Percentiles rank a stretch among this genome's conserved stretches.
Conservation (phyloP, 805 yeast species). For the Candida caryicola region DNA sequence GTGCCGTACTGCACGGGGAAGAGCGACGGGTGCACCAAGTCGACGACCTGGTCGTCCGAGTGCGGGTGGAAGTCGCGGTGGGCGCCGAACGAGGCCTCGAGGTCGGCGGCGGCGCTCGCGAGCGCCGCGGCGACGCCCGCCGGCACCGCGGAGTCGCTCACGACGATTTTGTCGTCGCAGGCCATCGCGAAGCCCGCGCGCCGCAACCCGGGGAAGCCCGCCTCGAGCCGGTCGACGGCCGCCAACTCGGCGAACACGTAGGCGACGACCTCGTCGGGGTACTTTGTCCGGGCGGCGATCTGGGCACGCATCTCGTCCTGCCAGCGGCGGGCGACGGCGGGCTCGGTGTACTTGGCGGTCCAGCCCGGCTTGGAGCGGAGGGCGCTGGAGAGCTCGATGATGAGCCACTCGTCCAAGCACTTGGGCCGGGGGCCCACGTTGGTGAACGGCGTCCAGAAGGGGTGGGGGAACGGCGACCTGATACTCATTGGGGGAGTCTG, state of each 20-base stretch:
- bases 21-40: constrained; percentile 22
- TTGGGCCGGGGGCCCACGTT: background rate
- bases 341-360: constrained; percentile 22
- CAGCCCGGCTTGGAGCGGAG: constrained; percentile 13
- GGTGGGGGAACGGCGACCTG: constrained; percentile 2
- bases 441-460: constrained; percentile 1
- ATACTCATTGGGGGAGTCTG: background rate
- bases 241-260: constrained; percentile 14
- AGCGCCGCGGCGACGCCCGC: constrained; percentile 1
- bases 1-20: constrained; percentile 16
- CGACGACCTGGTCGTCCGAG: constrained; percentile 12
- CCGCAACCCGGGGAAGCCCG: background rate
- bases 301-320: constrained; percentile 15
- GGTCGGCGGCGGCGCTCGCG: background rate
- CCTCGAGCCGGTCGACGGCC: constrained; percentile 10
- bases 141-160: constrained; percentile 6
- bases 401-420: constrained; percentile 2
- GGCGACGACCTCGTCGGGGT: constrained; percentile 11
- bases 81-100: constrained; percentile 3
- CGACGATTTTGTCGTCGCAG: constrained; percentile 6
- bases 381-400: background rate
- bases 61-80: constrained; percentile 14
- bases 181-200: constrained; percentile 10
- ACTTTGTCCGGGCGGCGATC: constrained; percentile 1
- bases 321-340: constrained; percentile 24